Conservation (phyloP, 2,329 filamentous ascomycete species). For the Aphanocladium album region DNA sequence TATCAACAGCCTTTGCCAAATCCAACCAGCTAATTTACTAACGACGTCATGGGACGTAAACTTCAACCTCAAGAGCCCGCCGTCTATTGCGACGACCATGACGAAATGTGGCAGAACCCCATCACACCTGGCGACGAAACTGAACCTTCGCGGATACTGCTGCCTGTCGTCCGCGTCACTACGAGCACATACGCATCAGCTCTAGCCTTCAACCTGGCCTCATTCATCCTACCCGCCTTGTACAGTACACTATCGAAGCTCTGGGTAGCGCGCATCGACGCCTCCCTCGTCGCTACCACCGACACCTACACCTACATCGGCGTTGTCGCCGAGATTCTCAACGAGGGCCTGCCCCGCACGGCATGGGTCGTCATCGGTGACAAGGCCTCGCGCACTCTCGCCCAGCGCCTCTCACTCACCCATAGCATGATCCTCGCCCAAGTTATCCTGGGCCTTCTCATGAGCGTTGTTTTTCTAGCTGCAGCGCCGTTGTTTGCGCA, state of each 20-base stretch:
- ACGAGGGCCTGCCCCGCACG: constrained; percentile 65
- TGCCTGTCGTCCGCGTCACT: no score
- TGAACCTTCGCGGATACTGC: no score
- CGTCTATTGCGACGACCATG: no score
- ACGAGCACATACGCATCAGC: no score
- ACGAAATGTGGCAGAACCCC: no score
- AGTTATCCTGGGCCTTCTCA: constrained; percentile 47
- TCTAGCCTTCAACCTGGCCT: constrained; percentile 55
- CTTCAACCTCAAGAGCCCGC: no score
- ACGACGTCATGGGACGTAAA: no score
- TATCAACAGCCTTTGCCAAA: no score
- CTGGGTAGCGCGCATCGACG: constrained; percentile 63
- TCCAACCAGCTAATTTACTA: no score
- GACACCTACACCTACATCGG: constrained; percentile 63
- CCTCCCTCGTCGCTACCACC: constrained; percentile 36
- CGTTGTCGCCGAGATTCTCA: constrained; percentile 62
- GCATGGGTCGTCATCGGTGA: constrained; percentile 67
- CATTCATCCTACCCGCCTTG: constrained; percentile 62
- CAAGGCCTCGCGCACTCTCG: constrained; percentile 44
- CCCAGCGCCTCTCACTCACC: constrained; percentile 51
- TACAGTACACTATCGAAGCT: constrained; percentile 64
- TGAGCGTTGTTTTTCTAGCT: constrained; percentile 54
- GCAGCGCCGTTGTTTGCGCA: constrained; percentile 51
- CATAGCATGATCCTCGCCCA: constrained; percentile 62
- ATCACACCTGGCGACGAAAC: no score